Percentiles rank a stretch among this genome's conserved stretches.
phyloP scores from a whole-genome alignment of 1,284 basidiomycete species.

The Pascua guehoae region DNA sequence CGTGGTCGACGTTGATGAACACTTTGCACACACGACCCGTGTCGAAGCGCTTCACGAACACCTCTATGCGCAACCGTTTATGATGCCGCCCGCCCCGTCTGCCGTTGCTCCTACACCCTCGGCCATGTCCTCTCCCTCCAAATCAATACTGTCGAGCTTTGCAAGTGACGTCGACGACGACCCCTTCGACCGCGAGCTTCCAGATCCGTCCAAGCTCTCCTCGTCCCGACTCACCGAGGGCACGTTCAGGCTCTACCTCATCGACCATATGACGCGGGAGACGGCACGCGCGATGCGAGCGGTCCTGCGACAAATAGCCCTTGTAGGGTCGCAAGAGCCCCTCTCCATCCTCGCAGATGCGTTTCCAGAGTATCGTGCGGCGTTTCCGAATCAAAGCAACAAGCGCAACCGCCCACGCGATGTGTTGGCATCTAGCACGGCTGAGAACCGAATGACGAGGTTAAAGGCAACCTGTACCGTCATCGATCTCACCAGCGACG shows the following conservation, averaged over 20 bases:
- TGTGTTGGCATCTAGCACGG: background rate
- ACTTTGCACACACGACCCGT: conserved; percentile 22
- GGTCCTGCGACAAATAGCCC: conserved; percentile 1
- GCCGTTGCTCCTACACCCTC: background rate
- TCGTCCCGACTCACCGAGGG: conserved; percentile 33
- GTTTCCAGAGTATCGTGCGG: conserved; percentile 17
- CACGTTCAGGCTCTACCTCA: conserved; percentile 40
- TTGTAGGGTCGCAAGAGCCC: background rate
- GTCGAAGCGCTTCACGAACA: conserved; percentile 28
- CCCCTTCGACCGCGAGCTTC: conserved; percentile 23
- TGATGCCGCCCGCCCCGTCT: conserved; percentile 15
- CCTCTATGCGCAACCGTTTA: conserved; percentile 34
- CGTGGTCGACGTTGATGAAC: conserved; percentile 37
- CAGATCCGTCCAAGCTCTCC: conserved; percentile 30
- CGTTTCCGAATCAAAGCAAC: background rate
- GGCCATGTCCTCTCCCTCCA: conserved; percentile 3
- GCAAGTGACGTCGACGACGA: conserved; percentile 9
- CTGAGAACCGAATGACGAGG: too few relatives aligned
- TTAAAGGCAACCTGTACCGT: too few relatives aligned
- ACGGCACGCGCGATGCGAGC: conserved; percentile 7
- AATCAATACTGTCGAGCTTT: conserved; percentile 13
- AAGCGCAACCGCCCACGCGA: background rate
- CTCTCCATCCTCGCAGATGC: conserved; percentile 8
- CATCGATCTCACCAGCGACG: background rate
- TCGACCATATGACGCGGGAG: conserved; percentile 38